These are phyloP conservation scores for Rhynchosporium graminicola DNA, from an alignment of 2,329 filamentous ascomycete species.

Conservation along the genomic window DNA sequence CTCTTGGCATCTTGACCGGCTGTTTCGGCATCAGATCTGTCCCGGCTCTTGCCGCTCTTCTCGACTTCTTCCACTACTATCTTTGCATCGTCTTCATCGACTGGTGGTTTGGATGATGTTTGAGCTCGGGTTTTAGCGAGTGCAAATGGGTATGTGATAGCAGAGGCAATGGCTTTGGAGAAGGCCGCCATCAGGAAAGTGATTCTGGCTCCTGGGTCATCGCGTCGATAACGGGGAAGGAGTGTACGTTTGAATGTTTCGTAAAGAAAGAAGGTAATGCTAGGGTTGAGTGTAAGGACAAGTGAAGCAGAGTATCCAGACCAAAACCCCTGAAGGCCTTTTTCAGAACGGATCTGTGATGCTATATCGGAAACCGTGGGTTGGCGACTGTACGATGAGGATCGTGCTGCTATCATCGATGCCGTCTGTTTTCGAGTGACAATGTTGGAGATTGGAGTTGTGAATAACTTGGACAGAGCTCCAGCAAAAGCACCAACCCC, in stretches of 20 bases:
- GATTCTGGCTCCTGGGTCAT: conserved; percentile 52
- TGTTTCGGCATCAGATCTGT: conserved; percentile 36
- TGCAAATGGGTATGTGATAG: conserved; percentile 81
- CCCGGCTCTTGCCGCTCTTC: conserved; percentile 41
- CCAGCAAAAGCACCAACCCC: conserved; percentile 73
- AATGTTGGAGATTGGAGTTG: conserved; percentile 79
- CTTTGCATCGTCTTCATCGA: conserved; percentile 36
- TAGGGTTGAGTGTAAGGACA: conserved; percentile 81
- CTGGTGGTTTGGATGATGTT: conserved; percentile 49
- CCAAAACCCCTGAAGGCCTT: conserved; percentile 78
- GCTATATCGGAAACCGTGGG: conserved; percentile 57
- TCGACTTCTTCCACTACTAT: conserved; percentile 37
- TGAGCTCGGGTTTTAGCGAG: conserved; percentile 82
- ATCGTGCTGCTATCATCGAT: conserved; percentile 48
- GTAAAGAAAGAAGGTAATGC: conserved; percentile 82
- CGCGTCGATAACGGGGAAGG: conserved; percentile 53
- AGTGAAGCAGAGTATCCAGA: conserved; percentile 81
- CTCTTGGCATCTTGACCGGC: conserved; percentile 30
- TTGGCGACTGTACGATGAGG: conserved; percentile 32
- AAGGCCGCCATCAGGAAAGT: conserved; percentile 71
- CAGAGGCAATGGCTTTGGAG: conserved; percentile 76
- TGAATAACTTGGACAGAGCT: conserved; percentile 72
- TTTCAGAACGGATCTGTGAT: conserved; percentile 63
- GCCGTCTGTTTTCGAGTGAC: conserved; percentile 80
- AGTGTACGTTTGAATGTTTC: conserved; percentile 65